Conservation (phyloP, 2,329 filamentous ascomycete species). For the Plectosphaerella sp. region DNA sequence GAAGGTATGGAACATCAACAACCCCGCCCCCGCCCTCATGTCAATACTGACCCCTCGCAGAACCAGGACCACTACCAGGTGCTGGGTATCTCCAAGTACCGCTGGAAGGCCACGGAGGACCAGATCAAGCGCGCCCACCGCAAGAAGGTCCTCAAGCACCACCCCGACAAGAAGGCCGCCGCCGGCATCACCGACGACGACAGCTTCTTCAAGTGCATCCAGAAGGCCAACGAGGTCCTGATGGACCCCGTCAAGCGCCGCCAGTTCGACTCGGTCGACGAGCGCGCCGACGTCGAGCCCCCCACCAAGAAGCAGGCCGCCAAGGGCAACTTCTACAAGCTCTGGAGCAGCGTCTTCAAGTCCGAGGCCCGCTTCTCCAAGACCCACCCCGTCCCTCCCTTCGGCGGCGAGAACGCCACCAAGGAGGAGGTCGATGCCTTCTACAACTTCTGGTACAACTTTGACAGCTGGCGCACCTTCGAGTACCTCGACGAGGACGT, state of each 20-base stretch:
- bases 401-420: constrained; percentile 78
- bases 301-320: constrained; percentile 86
- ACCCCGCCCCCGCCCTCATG: too few relatives aligned
- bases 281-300: constrained; percentile 86
- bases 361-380: constrained; percentile 91
- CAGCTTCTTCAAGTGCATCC: constrained; percentile 99
- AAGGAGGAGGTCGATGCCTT: constrained; percentile 91
- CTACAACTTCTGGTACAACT: constrained; percentile 99
- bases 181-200: constrained; percentile 85
- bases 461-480: constrained; percentile 95
- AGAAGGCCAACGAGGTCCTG: constrained; percentile 93
- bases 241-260: constrained; percentile 87
- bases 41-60: constrained; percentile 35
- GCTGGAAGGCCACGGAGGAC: constrained; percentile 88
- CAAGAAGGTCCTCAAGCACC: constrained; percentile 99
- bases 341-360: constrained; percentile 88
- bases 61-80: constrained; percentile 97
- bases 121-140: constrained; percentile 99
- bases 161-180: constrained; percentile 98
- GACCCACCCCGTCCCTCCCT: constrained; percentile 77
- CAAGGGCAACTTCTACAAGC: constrained; percentile 91
- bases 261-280: constrained; percentile 96
- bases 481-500: constrained; percentile 99
- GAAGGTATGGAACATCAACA: constrained; percentile 67
- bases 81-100: constrained; percentile 87